Evolutionary conservation across 2,329 filamentous ascomycete genomes (phyloP), one percentile per base, ranked within the genome.

Genomic region (Pseudopithomyces chartarum): DNA sequence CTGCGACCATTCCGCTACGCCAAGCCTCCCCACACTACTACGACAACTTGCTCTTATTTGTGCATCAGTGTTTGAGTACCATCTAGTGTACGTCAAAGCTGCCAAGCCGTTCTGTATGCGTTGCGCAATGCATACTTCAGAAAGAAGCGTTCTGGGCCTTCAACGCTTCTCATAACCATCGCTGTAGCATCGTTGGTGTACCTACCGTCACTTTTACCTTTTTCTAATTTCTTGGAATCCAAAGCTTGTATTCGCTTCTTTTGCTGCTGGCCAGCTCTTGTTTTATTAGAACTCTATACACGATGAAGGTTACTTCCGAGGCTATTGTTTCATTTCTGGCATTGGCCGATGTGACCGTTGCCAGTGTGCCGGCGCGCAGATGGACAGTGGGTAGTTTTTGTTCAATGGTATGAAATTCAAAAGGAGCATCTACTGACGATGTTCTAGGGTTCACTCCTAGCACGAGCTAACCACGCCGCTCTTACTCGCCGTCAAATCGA

Each of bases 301-400:
- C 33, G 6, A 73, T 73, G 71, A 71, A 60, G 53, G 46, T 72
- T 50, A 58, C 55, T 48, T 53, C 58, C 1, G 62, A 61, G 15
- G 23, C 68, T 1, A 50, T 56, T 13, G 22, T 67, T 40, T 62
- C 60, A 44, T 22, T 72, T 42, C 29, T 73, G 52, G 64, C 64
- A 15, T 10, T 68, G 2, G 62, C 65, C 22, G 62, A 64, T 54
- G 58, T 67, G 2, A 65, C 67, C 17, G 62, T 60, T 34, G 62
- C 65, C 15, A 60, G 63, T 3, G 55, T 64, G 23, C 62, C 65
- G 5, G 56, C 47, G 20, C 58, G 60, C 17, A 61, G 54, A 36
- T 66, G 60, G 58, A 51, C 58, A 46, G 71, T 72, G 66, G 19
- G 69, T 66, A 7, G 8, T 34, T 17, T 10, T 5, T 17, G 13